These are phyloP conservation scores for Globisporangium irregulare DNA, from an alignment of 352 stramenopile genomes.

Conservation along the genomic window DNA sequence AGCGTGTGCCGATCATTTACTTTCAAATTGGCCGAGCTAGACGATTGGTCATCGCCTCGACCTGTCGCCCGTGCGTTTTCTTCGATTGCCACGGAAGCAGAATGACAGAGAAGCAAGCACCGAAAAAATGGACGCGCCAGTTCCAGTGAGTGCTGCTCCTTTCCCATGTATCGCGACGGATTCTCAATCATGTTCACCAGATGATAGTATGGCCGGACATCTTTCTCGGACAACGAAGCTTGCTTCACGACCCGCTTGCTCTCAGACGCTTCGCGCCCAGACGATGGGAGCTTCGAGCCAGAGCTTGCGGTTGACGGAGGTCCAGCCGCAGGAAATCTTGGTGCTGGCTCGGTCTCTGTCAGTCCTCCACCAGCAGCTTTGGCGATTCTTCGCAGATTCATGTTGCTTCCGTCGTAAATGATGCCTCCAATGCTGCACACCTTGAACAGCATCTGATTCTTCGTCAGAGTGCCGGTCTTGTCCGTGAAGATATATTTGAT, in stretches of 20 bases:
- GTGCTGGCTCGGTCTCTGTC: neutral
- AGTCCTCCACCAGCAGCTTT: slow-evolving; percentile 30
- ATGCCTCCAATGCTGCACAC: slow-evolving; percentile 89
- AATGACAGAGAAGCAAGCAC: slow-evolving; percentile 79
- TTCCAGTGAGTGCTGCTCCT: slow-evolving; percentile 56
- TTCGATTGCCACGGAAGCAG: slow-evolving; percentile 58
- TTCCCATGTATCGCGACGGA: slow-evolving; percentile 37
- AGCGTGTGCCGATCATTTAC: slow-evolving; percentile 11
- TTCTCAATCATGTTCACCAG: slow-evolving; percentile 72
- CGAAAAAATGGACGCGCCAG: slow-evolving; percentile 76
- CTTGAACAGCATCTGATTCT: slow-evolving; percentile 99
- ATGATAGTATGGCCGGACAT: slow-evolving; percentile 61
- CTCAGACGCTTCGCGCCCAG: slow-evolving; percentile 16
- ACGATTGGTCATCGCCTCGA: slow-evolving; percentile 6
- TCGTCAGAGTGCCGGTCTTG: slow-evolving; percentile 99
- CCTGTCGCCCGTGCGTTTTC: slow-evolving; percentile 21
- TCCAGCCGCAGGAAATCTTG: neutral
- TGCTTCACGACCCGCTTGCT: slow-evolving; percentile 32
- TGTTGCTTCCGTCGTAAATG: slow-evolving; percentile 82
- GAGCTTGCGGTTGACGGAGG: slow-evolving; percentile 8
- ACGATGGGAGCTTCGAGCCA: slow-evolving; percentile 7
- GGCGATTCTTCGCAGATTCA: slow-evolving; percentile 42
- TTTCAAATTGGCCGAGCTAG: slow-evolving; percentile 2
- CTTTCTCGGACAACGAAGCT: slow-evolving; percentile 59
- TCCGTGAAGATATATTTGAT: slow-evolving; percentile 99